Evolutionary conservation across 257 asterid genomes (phyloP).

Genomic region (Catharanthus roseus): DNA sequence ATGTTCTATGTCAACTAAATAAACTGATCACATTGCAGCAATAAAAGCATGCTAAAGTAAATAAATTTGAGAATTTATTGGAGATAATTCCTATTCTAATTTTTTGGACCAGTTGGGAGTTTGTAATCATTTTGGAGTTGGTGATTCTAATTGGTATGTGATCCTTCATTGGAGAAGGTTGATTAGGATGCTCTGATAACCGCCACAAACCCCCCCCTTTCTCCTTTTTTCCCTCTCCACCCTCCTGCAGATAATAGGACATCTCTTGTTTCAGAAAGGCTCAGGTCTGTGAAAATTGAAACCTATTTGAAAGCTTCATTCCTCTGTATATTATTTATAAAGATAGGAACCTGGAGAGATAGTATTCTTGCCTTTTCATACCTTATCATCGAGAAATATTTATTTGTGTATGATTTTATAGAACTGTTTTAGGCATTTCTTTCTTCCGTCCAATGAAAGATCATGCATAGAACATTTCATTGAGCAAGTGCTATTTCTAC

Average conservation of each 20-base stretch:
- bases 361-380: background rate
- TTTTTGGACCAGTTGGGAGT: background rate
- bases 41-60: background rate
- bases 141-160: slow-evolving; percentile 1
- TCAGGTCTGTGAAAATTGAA: background rate
- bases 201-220: background rate
- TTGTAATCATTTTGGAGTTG: background rate
- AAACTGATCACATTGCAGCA: background rate
- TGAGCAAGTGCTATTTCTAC: background rate
- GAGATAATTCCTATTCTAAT: background rate
- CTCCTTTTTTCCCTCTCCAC: background rate
- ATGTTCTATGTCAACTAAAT: background rate
- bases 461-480: background rate
- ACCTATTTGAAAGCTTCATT: background rate
- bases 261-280: background rate
- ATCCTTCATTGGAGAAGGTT: background rate
- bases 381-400: background rate
- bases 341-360: background rate
- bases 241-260: background rate
- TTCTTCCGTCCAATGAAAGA: background rate
- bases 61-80: background rate
- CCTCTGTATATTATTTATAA: background rate
- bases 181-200: background rate
- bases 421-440: background rate
- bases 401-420: background rate